Conservation (phyloP, 495 filamentous ascomycete species). For the Aspergillus haitiensis region DNA sequence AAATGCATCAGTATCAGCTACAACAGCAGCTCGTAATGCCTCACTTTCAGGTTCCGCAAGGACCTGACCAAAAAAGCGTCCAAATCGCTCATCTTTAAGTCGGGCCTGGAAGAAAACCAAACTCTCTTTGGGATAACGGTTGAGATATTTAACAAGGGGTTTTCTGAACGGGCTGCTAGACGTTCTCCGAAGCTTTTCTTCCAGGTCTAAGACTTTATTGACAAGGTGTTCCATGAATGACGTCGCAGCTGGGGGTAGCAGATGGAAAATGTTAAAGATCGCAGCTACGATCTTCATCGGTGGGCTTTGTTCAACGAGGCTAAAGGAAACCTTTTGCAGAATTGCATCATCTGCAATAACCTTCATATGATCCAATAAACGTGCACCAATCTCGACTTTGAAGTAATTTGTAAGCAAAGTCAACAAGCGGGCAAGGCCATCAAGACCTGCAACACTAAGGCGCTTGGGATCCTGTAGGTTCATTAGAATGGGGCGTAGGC, state of each 20-base stretch:
- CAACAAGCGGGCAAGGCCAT: slow-evolving; percentile 85
- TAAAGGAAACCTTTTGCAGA: slow-evolving; percentile 90
- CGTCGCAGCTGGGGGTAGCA: slow-evolving; percentile 83
- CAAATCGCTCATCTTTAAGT: slow-evolving; percentile 79
- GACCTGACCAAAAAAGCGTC: slow-evolving; percentile 94
- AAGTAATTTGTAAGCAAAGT: slow-evolving; percentile 96
- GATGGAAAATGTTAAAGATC: slow-evolving; percentile 94
- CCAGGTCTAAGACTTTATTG: slow-evolving; percentile 83
- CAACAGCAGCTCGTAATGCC: slow-evolving; percentile 69
- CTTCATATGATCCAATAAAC: slow-evolving; percentile 89
- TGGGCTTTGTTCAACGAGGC: slow-evolving; percentile 84
- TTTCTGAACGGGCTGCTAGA: slow-evolving; percentile 90
- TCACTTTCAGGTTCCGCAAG: slow-evolving; percentile 73
- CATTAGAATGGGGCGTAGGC: slow-evolving; percentile 89
- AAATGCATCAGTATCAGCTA: slow-evolving; percentile 69
- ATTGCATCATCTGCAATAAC: slow-evolving; percentile 76
- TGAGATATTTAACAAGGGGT: slow-evolving; percentile 92
- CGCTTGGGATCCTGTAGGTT: slow-evolving; percentile 93
- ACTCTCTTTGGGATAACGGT: slow-evolving; percentile 85
- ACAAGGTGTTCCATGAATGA: slow-evolving; percentile 88
- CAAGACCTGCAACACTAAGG: slow-evolving; percentile 82
- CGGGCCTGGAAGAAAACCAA: slow-evolving; percentile 74
- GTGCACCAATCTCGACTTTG: slow-evolving; percentile 94
- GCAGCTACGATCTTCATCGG: slow-evolving; percentile 91
- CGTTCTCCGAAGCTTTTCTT: slow-evolving; percentile 81